Evolutionary conservation across 176 grass and related monocot genomes (phyloP).

Genomic region (Paspalum vaginatum): DNA sequence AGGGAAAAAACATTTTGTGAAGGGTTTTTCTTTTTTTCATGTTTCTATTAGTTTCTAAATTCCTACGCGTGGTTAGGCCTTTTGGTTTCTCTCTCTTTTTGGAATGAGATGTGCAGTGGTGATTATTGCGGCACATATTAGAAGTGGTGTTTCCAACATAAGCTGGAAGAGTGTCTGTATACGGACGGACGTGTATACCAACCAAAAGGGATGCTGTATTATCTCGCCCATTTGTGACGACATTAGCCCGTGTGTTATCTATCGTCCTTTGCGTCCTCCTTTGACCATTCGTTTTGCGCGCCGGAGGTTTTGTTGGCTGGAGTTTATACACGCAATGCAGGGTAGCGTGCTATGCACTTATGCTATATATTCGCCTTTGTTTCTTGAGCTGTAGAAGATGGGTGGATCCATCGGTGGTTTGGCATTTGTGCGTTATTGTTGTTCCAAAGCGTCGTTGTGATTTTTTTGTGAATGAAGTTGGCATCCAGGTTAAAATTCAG

Average conservation of each 20-base stretch:
- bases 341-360: too few relatives aligned
- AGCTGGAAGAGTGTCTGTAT: slow-evolving; percentile 60
- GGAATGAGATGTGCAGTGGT: slow-evolving; percentile 64
- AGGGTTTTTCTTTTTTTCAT: slow-evolving; percentile 36
- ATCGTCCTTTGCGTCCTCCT: slow-evolving; percentile 13
- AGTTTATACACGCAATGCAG: not conserved
- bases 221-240: slow-evolving; percentile 54
- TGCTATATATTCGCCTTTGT: too few relatives aligned
- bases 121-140: slow-evolving; percentile 68
- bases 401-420: too few relatives aligned
- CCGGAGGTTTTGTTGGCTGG: slow-evolving; percentile 42
- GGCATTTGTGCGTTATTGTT: slow-evolving; percentile 8
- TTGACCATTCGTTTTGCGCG: slow-evolving; percentile 48
- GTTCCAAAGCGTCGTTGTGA: not conserved
- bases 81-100: slow-evolving; percentile 32
- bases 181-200: slow-evolving; percentile 54
- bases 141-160: slow-evolving; percentile 62
- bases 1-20: slow-evolving; percentile 56
- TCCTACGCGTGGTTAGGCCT: slow-evolving; percentile 51
- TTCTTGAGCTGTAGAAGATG: too few relatives aligned
- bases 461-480: not conserved
- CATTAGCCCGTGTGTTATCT: slow-evolving; percentile 46
- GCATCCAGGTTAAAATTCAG: slow-evolving; percentile 1
- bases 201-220: slow-evolving; percentile 60
- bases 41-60: slow-evolving; percentile 53